phyloP scores from a whole-genome alignment of 140 eudicot genomes.

The Anethum foeniculum region DNA sequence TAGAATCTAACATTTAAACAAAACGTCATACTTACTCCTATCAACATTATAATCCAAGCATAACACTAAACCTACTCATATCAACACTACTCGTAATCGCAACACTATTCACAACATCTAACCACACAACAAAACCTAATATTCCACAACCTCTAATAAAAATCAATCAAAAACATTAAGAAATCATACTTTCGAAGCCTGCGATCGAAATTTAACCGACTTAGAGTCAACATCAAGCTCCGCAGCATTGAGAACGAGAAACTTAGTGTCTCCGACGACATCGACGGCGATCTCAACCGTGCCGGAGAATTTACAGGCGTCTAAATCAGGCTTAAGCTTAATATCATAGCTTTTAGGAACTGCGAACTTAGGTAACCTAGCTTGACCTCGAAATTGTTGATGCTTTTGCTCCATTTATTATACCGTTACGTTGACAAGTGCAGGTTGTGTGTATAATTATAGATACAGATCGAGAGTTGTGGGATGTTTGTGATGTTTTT shows the following conservation, averaged over 20 bases:
- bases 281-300: slow-evolving; percentile 61
- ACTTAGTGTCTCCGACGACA: slow-evolving; percentile 58
- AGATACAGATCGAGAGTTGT: neutral
- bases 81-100: neutral
- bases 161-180: neutral
- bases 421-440: neutral
- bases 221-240: slow-evolving; percentile 51
- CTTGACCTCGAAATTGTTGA: slow-evolving; percentile 59
- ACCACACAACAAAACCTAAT: neutral
- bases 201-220: slow-evolving; percentile 42
- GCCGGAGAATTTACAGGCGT: slow-evolving; percentile 67
- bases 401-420: slow-evolving; percentile 25
- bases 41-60: too few species aligned
- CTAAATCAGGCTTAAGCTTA: slow-evolving; percentile 70
- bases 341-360: slow-evolving; percentile 70
- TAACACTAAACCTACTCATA: neutral
- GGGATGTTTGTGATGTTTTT: neutral
- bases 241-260: slow-evolving; percentile 81
- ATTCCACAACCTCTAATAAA: neutral
- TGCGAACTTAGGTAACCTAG: slow-evolving; percentile 80
- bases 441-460: neutral
- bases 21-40: too few species aligned
- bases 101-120: too few species aligned
- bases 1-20: neutral
- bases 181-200: slow-evolving; percentile 17